Evolutionary conservation across 2,329 filamentous ascomycete genomes (phyloP), one percentile per base, ranked within the genome.

Genomic region (Colletotrichum melonis): DNA sequence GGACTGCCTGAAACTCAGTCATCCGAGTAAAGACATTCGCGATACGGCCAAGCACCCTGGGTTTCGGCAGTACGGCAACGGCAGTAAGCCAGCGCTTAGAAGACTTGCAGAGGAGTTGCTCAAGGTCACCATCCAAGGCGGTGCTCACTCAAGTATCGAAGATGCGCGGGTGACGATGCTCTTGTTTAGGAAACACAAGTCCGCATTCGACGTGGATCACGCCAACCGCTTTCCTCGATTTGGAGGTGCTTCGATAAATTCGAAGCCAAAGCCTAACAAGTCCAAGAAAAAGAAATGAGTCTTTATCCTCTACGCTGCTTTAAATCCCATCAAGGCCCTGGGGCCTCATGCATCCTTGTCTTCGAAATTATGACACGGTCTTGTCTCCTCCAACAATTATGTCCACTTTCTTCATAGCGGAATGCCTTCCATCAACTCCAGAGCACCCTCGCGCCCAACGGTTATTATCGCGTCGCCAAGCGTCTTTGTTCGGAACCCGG

Each of bases 111-210:
- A 85, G 70, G 86, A 91, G 78, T 79, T 92, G 8, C 79, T 93
- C 1, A 86, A 87, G 0, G 82, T 92, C 5, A 90, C 92, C 63
- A 92, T 93, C 66, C 92, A 93, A 76, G 84, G 81, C 24, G 91
- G 90, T 1, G 84, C 88, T 30, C 92, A 93, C 80, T 92, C 90
- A 1, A 93, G 91, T 80, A 84, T 93, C 75, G 86, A 93, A 84
- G 97, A 99, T 86, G 97, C 97, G 1, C 88, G 95, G 76, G 95
- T 94, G 5, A 92, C 95, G 0, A 98, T 99, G 95, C 85, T 96
- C 69, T 84, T 99, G 55, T 98, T 97, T 79, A 89, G 94, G 74
- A 90, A 91, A 76, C 91, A 95, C 81, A 98, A 98, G 84, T 87
- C 92, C 22, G 93, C 88, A 0, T 98, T 99, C 80, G 97, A 98